phyloP scores from a whole-genome alignment of 768 basidiomycete genomes.

The Cyclocybe aegerita region DNA sequence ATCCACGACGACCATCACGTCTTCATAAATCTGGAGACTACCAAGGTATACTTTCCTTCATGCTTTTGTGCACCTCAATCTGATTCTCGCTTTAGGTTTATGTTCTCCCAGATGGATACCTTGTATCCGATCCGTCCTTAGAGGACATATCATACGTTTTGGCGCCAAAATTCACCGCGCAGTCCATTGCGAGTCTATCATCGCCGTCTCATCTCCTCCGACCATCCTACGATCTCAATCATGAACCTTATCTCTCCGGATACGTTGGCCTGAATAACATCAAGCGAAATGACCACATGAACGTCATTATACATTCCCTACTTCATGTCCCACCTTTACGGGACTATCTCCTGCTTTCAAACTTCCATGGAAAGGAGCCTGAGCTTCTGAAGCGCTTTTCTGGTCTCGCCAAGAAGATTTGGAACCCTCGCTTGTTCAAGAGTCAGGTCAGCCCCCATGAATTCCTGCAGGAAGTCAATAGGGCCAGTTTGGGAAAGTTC shows the following conservation, averaged over 20 bases:
- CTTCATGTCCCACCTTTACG: conserved; percentile 90
- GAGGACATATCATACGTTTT: conserved; percentile 94
- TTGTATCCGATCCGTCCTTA: conserved; percentile 92
- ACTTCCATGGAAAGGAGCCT: conserved; percentile 70
- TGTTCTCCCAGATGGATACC: conserved; percentile 96
- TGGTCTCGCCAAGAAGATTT: conserved; percentile 85
- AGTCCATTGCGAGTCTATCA: conserved; percentile 53
- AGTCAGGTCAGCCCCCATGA: conserved; percentile 99
- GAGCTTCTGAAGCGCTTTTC: conserved; percentile 91
- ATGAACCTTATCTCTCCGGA: conserved; percentile 84
- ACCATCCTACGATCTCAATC: conserved; percentile 82
- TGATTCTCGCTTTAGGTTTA: conserved; percentile 66
- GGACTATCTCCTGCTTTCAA: conserved; percentile 80
- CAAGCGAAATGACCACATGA: conserved; percentile 96
- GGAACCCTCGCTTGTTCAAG: conserved; percentile 97
- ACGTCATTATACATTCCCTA: conserved; percentile 92
- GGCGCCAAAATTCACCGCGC: conserved; percentile 78
- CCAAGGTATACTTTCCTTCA: conserved; percentile 60
- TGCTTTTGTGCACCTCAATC: conserved; percentile 9
- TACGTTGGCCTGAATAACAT: conserved; percentile 98
- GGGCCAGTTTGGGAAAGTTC: conserved; percentile 88
- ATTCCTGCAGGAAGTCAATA: conserved; percentile 93
- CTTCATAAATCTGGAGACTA: conserved; percentile 92
- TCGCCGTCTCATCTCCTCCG: conserved; percentile 60
- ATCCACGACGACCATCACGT: conserved; percentile 99